A percentile compares a stretch with the other conserved stretches of the same genome.
These are phyloP conservation scores for Fusarium tanahbumbuense DNA, from an alignment of 2,329 filamentous ascomycete species.

Conservation along the genomic window DNA sequence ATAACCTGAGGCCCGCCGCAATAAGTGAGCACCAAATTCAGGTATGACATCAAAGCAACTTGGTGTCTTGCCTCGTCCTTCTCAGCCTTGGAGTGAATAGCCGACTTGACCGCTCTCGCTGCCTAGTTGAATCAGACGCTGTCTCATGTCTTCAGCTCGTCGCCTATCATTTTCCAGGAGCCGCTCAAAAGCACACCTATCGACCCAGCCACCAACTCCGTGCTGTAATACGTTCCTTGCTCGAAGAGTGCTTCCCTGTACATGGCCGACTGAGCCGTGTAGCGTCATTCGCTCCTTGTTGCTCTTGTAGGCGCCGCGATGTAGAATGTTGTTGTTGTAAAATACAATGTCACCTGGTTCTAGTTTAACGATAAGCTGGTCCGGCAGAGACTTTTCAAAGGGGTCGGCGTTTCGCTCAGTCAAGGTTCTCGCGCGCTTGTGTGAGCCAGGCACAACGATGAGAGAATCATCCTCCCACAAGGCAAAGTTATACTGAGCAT, in stretches of 20 bases:
- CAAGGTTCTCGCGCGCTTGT: slow-evolving; percentile 76
- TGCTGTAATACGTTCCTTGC: slow-evolving; percentile 82
- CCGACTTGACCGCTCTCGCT: slow-evolving; percentile 70
- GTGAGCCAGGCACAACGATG: slow-evolving; percentile 81
- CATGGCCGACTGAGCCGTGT: slow-evolving; percentile 77
- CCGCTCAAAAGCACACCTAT: slow-evolving; percentile 64
- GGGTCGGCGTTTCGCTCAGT: slow-evolving; percentile 75
- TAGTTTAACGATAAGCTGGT: slow-evolving; percentile 73
- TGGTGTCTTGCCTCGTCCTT: slow-evolving; percentile 9
- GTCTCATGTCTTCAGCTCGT: slow-evolving; percentile 73
- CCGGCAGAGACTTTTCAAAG: slow-evolving; percentile 70
- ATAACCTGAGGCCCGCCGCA: slow-evolving; percentile 1
- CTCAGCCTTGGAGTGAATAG: slow-evolving; percentile 68
- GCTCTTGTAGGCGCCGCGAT: slow-evolving; percentile 74
- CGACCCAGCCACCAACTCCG: slow-evolving; percentile 75
- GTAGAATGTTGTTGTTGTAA: slow-evolving; percentile 91
- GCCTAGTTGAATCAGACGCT: slow-evolving; percentile 71
- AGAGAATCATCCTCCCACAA: slow-evolving; percentile 80
- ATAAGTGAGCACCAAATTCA: slow-evolving; percentile 1
- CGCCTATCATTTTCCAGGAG: slow-evolving; percentile 57
- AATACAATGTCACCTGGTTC: slow-evolving; percentile 83
- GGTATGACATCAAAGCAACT: slow-evolving; percentile 25
- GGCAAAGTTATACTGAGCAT: slow-evolving; percentile 90
- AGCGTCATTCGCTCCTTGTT: slow-evolving; percentile 74
- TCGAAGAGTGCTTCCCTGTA: slow-evolving; percentile 63